Evolutionary conservation across 106 monocot genomes (phyloP).

Genomic region (Acorus gramineus): DNA sequence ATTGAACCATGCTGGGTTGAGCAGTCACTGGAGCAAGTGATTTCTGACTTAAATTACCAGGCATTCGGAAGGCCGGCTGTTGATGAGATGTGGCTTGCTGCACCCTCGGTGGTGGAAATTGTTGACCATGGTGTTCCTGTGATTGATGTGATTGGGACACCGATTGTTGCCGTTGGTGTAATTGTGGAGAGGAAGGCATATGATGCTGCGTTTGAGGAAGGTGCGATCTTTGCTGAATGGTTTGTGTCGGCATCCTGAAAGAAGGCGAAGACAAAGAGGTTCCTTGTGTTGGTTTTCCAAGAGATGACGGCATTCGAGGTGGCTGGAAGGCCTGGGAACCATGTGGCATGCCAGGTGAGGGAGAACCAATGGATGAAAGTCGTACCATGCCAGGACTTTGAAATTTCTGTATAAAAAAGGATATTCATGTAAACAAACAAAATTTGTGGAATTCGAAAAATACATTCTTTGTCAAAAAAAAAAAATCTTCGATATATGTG

Average conservation of each 20-base stretch:
- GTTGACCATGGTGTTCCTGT: not conserved
- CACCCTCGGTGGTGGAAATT: conserved; percentile 8
- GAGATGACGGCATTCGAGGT: conserved; percentile 28
- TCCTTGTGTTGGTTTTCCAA: conserved; percentile 36
- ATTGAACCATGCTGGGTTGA: conserved; percentile 16
- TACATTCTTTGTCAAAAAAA: too few relatives aligned
- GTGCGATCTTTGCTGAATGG: conserved; percentile 45
- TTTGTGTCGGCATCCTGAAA: conserved; percentile 36
- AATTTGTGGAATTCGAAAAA: not conserved
- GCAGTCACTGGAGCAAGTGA: conserved; percentile 10
- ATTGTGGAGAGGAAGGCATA: conserved; percentile 13
- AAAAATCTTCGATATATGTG: too few relatives aligned
- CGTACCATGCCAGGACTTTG: conserved; percentile 34
- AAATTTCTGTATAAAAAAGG: conserved; percentile 33
- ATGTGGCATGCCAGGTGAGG: conserved; percentile 25
- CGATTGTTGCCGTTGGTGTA: conserved; percentile 20
- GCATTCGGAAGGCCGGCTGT: conserved; percentile 24
- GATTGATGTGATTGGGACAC: not conserved
- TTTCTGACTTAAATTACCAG: conserved; percentile 22
- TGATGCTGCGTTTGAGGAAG: conserved; percentile 26
- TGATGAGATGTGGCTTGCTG: conserved; percentile 32
- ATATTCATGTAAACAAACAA: not conserved
- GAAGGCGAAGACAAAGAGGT: conserved; percentile 30
- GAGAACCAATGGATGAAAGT: conserved; percentile 21
- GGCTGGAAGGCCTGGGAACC: conserved; percentile 38